A percentile compares a stretch with the other conserved stretches of the same genome.
Evolutionary conservation across 148 eudicot species (phyloP).

Genomic region (Cornus kousa): DNA sequence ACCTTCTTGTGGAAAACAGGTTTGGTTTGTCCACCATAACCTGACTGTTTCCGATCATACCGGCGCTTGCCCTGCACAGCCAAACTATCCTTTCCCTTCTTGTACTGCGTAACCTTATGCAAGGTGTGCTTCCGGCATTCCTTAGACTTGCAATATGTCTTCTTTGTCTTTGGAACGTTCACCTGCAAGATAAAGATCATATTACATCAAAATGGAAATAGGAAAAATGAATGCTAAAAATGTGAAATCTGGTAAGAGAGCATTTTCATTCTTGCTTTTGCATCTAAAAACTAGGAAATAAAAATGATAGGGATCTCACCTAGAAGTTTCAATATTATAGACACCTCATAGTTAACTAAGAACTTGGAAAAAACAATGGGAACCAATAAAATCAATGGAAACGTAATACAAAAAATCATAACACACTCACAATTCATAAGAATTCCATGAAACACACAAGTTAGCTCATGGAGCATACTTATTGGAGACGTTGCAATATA

Average conservation of each 20-base stretch:
- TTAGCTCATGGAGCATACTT: neutral
- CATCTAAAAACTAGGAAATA: no score
- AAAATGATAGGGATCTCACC: no score
- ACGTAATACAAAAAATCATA: no score
- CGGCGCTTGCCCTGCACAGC: constrained; percentile 87
- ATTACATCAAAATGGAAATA: neutral
- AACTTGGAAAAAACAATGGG: no score
- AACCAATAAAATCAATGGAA: no score
- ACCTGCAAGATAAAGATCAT: constrained; percentile 34
- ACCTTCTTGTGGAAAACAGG: constrained; percentile 94
- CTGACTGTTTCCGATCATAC: constrained; percentile 78
- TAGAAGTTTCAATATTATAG: no score
- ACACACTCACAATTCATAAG: no score
- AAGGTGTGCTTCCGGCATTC: constrained; percentile 19
- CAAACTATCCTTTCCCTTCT: constrained; percentile 87
- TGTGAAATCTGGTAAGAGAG: no score
- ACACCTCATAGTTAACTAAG: no score
- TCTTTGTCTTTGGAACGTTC: constrained; percentile 82
- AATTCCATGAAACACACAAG: neutral
- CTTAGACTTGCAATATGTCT: constrained; percentile 85
- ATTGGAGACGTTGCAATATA: neutral
- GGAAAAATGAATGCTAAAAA: neutral
- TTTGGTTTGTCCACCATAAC: constrained; percentile 91
- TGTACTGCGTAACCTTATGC: constrained; percentile 88
- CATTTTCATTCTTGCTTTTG: no score